phyloP scores from a whole-genome alignment of 805 yeast species.

The Hanseniaspora lachancei region DNA sequence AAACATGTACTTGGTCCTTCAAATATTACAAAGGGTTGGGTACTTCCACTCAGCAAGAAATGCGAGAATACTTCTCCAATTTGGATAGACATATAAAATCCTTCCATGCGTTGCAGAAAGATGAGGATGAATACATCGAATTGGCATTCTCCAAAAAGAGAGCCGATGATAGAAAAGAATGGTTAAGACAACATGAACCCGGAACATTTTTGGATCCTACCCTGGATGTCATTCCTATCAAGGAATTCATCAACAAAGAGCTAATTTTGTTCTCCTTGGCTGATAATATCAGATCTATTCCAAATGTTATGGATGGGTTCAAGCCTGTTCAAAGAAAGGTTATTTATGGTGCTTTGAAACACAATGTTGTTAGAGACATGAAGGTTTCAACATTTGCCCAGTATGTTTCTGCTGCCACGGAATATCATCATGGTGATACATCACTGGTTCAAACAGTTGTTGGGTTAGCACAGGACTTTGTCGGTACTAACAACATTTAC shows the following conservation, averaged over 20 bases:
- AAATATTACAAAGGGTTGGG: conserved; percentile 98
- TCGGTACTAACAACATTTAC: conserved; percentile 83
- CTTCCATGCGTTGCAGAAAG: conserved; percentile 67
- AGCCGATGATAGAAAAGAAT: conserved; percentile 94
- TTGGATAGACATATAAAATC: conserved; percentile 75
- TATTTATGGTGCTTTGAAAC: conserved; percentile 70
- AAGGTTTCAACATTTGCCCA: conserved; percentile 88
- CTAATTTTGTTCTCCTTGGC: conserved; percentile 91
- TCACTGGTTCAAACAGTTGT: conserved; percentile 81
- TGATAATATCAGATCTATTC: conserved; percentile 89
- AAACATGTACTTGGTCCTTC: conserved; percentile 65
- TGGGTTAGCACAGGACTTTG: conserved; percentile 87
- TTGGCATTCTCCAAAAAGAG: conserved; percentile 87
- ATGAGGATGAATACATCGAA: conserved; percentile 68
- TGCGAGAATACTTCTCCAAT: conserved; percentile 75
- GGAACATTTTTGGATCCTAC: conserved; percentile 85
- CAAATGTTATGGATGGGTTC: conserved; percentile 84
- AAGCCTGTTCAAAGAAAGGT: conserved; percentile 97
- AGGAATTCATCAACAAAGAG: conserved; percentile 90
- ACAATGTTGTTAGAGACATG: conserved; percentile 61
- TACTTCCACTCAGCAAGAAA: conserved; percentile 74
- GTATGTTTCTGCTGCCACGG: conserved; percentile 75
- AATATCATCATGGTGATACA: conserved; percentile 90
- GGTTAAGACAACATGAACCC: conserved; percentile 82
- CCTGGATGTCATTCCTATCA: conserved; percentile 64